These are phyloP conservation scores for Exophiala xenobiotica DNA, from an alignment of 2,329 filamentous ascomycete species.

Conservation along the genomic window DNA sequence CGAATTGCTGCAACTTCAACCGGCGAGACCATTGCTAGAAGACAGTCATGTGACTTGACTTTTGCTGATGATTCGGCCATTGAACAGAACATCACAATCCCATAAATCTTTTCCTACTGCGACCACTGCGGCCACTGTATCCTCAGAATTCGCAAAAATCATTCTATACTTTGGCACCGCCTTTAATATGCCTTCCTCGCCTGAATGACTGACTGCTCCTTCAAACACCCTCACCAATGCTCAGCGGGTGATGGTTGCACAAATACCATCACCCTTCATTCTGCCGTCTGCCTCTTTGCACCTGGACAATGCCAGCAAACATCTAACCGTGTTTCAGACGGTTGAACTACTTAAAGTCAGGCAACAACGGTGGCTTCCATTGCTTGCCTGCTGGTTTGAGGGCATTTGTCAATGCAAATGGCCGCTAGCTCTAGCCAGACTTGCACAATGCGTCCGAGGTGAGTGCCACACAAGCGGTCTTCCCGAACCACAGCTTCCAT, in stretches of 20 bases:
- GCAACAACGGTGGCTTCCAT: background rate
- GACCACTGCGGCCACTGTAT: too few relatives aligned
- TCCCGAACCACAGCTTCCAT: background rate
- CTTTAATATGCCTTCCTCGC: background rate
- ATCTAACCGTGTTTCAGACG: background rate
- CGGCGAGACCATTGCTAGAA: too few relatives aligned
- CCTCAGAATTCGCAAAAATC: too few relatives aligned
- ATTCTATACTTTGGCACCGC: too few relatives aligned
- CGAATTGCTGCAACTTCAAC: too few relatives aligned
- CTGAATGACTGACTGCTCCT: background rate
- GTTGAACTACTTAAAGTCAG: background rate
- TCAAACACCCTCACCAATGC: background rate
- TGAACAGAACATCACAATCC: too few relatives aligned
- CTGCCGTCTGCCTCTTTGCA: background rate
- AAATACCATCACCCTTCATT: background rate
- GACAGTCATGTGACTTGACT: too few relatives aligned
- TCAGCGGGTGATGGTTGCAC: background rate
- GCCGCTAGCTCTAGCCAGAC: background rate
- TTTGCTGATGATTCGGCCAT: too few relatives aligned
- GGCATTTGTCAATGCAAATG: background rate
- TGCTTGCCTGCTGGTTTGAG: background rate
- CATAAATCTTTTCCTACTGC: too few relatives aligned
- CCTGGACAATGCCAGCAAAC: constrained; percentile 3
- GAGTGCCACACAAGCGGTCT: too few relatives aligned
- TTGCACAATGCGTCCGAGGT: background rate